Conservation (phyloP, 495 filamentous ascomycete genomes). For the Poronia punctata region DNA sequence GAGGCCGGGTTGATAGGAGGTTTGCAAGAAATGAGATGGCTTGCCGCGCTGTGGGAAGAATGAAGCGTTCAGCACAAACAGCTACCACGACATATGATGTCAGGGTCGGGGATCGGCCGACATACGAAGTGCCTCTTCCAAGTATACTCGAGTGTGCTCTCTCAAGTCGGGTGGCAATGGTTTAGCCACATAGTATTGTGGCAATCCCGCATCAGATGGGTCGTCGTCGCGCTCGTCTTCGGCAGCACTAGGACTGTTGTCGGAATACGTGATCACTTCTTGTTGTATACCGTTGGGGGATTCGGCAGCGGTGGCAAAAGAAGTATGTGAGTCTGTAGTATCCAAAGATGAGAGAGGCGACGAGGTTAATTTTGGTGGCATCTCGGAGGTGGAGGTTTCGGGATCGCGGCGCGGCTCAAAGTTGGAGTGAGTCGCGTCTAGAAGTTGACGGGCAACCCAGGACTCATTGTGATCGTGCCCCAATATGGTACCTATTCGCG, state of each 20-base stretch:
- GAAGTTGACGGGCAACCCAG: too few relatives aligned
- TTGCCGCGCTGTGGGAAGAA: conserved; percentile 46
- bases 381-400: neutral
- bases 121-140: conserved; percentile 70
- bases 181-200: conserved; percentile 45
- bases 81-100: neutral
- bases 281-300: neutral
- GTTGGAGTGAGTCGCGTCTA: too few relatives aligned
- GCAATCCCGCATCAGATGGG: too few relatives aligned
- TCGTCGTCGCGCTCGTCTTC: neutral
- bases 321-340: conserved; percentile 3
- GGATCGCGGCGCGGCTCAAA: conserved; percentile 2
- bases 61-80: neutral
- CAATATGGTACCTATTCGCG: too few relatives aligned
- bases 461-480: too few relatives aligned
- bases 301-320: neutral
- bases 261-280: neutral
- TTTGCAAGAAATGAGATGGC: conserved; percentile 62
- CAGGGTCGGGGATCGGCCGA: neutral
- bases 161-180: conserved; percentile 55
- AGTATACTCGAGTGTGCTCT: conserved; percentile 60
- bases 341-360: conserved; percentile 8
- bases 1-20: conserved; percentile 44
- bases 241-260: neutral
- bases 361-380: conserved; percentile 1